Evolutionary conservation across 306 rosid species (phyloP).

Genomic region (Malus asiatica): DNA sequence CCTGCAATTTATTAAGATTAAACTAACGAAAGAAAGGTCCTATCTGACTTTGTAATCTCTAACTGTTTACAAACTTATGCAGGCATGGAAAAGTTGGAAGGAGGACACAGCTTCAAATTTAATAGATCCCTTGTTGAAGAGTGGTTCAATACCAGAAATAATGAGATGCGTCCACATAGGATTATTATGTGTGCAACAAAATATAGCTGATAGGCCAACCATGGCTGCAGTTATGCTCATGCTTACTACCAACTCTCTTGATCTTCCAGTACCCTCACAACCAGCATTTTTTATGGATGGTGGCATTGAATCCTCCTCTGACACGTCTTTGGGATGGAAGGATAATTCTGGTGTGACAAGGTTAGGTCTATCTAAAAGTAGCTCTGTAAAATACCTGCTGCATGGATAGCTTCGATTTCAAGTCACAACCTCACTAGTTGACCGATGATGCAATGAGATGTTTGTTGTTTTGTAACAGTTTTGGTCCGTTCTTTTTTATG

Average conservation of each 20-base stretch:
- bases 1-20: neutral
- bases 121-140: neutral
- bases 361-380: neutral
- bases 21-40: neutral
- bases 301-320: neutral
- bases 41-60: neutral
- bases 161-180: conserved; percentile 3
- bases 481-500: no score
- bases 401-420: no score
- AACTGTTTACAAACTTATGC: neutral
- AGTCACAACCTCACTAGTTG: no score
- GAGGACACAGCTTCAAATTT: neutral
- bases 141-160: neutral
- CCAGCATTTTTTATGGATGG: neutral
- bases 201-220: neutral
- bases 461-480: no score
- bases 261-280: conserved; percentile 1
- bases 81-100: conserved; percentile 12
- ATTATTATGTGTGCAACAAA: conserved; percentile 4
- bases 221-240: neutral
- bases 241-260: neutral
- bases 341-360: neutral
- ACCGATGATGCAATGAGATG: no score
- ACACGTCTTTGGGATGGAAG: neutral
- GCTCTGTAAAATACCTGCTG: neutral